Conservation (phyloP, 2,329 filamentous ascomycete species). For the Fusarium devonianum region DNA sequence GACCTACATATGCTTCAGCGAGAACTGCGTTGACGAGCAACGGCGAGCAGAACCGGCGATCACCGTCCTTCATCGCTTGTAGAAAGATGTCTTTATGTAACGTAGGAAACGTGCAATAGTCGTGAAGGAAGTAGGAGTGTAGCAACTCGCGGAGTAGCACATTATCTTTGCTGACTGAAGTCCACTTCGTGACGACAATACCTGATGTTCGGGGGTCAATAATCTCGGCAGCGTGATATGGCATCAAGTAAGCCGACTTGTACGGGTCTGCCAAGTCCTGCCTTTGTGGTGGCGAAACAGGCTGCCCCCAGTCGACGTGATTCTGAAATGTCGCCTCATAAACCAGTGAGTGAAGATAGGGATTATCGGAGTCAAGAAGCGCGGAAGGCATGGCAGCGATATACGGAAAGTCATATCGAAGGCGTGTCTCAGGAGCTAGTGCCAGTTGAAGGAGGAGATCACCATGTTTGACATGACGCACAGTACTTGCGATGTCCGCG, state of each 20-base stretch:
- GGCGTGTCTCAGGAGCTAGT: constrained; percentile 47
- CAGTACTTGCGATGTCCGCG: constrained; percentile 41
- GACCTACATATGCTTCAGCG: constrained; percentile 47
- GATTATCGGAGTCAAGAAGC: constrained; percentile 29
- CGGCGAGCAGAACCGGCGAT: constrained; percentile 48
- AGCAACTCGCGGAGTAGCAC: constrained; percentile 46
- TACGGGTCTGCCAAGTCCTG: too few species aligned
- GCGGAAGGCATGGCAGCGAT: constrained; percentile 30
- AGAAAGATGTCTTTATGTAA: constrained; percentile 52
- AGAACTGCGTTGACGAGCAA: constrained; percentile 51
- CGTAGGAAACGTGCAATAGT: constrained; percentile 47
- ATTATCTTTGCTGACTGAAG: constrained; percentile 46
- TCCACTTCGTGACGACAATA: constrained; percentile 47
- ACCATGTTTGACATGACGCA: constrained; percentile 47
- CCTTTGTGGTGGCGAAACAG: too few species aligned
- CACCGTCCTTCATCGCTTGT: constrained; percentile 46
- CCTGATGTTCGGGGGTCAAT: constrained; percentile 45
- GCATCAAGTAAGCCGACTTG: constrained; percentile 50
- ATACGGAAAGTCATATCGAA: constrained; percentile 52
- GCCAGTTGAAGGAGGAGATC: constrained; percentile 50
- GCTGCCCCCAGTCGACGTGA: too few species aligned
- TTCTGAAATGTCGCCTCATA: constrained; percentile 39
- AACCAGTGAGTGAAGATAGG: constrained; percentile 40
- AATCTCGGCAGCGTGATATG: constrained; percentile 47
- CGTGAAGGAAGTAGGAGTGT: constrained; percentile 41